phyloP scores from a whole-genome alignment of 805 yeast genomes.

The Candida parachauliodes region DNA sequence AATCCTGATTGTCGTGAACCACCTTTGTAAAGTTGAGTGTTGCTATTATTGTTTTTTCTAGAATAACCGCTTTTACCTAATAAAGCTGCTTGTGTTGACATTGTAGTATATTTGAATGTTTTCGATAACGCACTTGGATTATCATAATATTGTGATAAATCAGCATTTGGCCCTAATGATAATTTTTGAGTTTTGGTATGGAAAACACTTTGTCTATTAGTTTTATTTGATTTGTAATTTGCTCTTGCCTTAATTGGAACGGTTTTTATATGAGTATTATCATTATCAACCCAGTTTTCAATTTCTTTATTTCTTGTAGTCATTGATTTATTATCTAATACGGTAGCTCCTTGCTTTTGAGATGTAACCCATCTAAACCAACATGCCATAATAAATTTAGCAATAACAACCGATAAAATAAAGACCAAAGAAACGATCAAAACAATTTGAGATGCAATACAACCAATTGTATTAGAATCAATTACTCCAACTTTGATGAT shows the following conservation, averaged over 20 bases:
- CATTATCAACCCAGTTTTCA: constrained; percentile 82
- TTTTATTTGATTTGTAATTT: constrained; percentile 32
- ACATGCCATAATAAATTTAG: constrained; percentile 81
- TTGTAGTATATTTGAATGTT: constrained; percentile 51
- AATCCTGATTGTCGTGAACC: constrained; percentile 26
- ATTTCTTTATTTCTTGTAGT: constrained; percentile 60
- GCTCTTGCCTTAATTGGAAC: constrained; percentile 55
- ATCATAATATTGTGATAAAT: constrained; percentile 34
- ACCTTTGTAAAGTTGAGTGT: constrained; percentile 9
- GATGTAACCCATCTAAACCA: constrained; percentile 81
- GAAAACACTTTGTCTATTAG: constrained; percentile 42
- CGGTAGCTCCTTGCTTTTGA: constrained; percentile 74
- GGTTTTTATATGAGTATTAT: constrained; percentile 46
- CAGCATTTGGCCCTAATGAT: constrained; percentile 38
- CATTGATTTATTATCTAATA: constrained; percentile 56
- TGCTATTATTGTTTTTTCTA: constrained; percentile 14
- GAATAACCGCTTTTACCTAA: constrained; percentile 16
- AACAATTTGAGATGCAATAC: constrained; percentile 86
- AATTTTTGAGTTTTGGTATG: constrained; percentile 18
- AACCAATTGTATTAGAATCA: constrained; percentile 88
- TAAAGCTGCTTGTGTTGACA: constrained; percentile 59
- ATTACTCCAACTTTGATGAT: constrained; percentile 84
- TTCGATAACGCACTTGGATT: constrained; percentile 29
- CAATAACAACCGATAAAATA: constrained; percentile 73
- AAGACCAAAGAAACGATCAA: constrained; percentile 77